Evolutionary conservation across 495 filamentous ascomycete genomes (phyloP).

Genomic region (Penicillium coffeae): DNA sequence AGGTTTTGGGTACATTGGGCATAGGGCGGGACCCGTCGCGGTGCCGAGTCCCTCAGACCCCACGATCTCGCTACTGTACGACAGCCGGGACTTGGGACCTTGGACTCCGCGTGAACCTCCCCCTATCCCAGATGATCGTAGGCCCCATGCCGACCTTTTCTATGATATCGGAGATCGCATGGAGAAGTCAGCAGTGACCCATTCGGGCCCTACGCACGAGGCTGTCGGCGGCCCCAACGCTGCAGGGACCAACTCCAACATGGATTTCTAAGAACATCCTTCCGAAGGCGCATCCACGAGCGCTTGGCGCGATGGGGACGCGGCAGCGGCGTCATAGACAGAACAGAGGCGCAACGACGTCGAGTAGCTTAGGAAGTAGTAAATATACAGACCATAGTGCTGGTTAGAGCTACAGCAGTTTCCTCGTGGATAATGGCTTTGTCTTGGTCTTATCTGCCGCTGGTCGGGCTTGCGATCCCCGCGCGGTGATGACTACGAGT

Average conservation of each 20-base stretch:
- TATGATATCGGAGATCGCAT: no score
- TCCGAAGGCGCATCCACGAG: neutral
- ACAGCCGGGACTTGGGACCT: neutral
- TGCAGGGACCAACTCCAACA: conserved; percentile 2
- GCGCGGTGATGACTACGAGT: conserved; percentile 14
- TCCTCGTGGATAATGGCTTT: conserved; percentile 3
- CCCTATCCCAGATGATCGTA: no score
- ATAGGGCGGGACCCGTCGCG: neutral
- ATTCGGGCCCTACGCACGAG: conserved; percentile 1
- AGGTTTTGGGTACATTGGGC: conserved; percentile 5
- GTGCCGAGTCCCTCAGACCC: conserved; percentile 1
- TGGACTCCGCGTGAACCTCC: no score
- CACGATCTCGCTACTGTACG: conserved; percentile 1
- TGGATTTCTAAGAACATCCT: conserved; percentile 3
- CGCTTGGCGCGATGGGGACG: neutral
- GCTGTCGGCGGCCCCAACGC: conserved; percentile 1
- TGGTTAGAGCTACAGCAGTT: no score
- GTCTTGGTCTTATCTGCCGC: conserved; percentile 15
- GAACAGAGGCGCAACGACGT: no score
- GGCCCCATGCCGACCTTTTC: no score
- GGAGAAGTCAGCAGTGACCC: no score
- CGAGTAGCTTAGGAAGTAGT: no score
- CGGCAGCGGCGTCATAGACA: neutral
- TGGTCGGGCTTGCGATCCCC: conserved; percentile 19
- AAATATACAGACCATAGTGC: no score